These are phyloP conservation scores for Colletotrichum coccodes DNA, from an alignment of 2,329 filamentous ascomycete genomes.

Conservation along the genomic window DNA sequence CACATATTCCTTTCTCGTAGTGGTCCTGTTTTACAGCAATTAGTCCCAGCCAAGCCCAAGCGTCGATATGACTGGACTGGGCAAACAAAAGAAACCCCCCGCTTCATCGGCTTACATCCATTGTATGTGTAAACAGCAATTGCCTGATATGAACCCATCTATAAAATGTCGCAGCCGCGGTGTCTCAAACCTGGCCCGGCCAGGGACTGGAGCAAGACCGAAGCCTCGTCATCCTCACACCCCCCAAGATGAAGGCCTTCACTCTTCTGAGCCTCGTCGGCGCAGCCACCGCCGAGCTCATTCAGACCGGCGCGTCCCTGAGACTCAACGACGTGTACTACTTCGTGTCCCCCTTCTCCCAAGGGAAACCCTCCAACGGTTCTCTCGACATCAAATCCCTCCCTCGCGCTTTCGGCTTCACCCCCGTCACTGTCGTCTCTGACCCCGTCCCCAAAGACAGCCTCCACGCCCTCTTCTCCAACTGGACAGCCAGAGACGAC, in stretches of 20 bases:
- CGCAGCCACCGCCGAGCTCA: slow-evolving; percentile 37
- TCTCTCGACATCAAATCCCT: slow-evolving; percentile 32
- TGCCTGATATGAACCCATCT: neutral
- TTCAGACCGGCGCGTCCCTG: slow-evolving; percentile 43
- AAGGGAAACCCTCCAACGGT: slow-evolving; percentile 38
- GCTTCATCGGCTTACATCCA: neutral
- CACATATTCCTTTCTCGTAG: slow-evolving; percentile 16
- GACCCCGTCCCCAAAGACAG: slow-evolving; percentile 34
- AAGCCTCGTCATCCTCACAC: neutral
- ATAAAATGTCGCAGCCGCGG: slow-evolving; percentile 5
- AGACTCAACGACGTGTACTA: slow-evolving; percentile 43
- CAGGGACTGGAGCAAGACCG: neutral
- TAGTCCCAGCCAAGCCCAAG: neutral
- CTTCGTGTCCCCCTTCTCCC: slow-evolving; percentile 46
- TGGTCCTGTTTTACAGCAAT: slow-evolving; percentile 13
- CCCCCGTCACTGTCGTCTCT: slow-evolving; percentile 46
- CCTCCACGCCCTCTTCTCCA: slow-evolving; percentile 39
- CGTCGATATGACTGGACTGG: neutral
- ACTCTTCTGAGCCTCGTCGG: slow-evolving; percentile 29
- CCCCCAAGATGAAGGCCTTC: slow-evolving; percentile 21
- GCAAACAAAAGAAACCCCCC: neutral
- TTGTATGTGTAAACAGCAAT: neutral
- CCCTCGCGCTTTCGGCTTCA: slow-evolving; percentile 43
- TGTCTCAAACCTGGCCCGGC: neutral
- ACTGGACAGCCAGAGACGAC: slow-evolving; percentile 43